These are phyloP conservation scores for Suhomyces sp. DNA, from an alignment of 805 yeast genomes.

Conservation along the genomic window DNA sequence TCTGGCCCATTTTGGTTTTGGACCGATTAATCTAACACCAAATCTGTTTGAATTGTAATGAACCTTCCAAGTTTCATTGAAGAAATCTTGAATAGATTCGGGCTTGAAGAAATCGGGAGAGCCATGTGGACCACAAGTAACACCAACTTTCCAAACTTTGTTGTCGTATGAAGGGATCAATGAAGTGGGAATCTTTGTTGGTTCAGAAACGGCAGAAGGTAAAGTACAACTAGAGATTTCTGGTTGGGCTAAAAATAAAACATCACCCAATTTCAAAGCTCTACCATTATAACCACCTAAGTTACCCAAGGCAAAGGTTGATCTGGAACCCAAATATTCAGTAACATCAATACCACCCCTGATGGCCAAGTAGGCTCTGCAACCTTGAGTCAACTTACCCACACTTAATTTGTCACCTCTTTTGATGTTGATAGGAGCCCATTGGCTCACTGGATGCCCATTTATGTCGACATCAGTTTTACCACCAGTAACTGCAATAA, in stretches of 20 bases:
- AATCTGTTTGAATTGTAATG: slow-evolving; percentile 97
- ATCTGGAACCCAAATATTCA: slow-evolving; percentile 91
- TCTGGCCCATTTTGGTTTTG: slow-evolving; percentile 97
- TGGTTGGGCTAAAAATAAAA: slow-evolving; percentile 81
- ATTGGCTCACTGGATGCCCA: slow-evolving; percentile 55
- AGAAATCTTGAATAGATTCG: slow-evolving; percentile 75
- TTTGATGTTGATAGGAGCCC: slow-evolving; percentile 68
- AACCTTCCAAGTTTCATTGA: slow-evolving; percentile 81
- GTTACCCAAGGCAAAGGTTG: slow-evolving; percentile 91
- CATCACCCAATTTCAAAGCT: slow-evolving; percentile 88
- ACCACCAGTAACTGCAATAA: slow-evolving; percentile 89
- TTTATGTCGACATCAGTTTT: slow-evolving; percentile 64
- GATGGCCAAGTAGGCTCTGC: slow-evolving; percentile 86
- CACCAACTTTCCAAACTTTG: slow-evolving; percentile 80
- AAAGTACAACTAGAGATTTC: slow-evolving; percentile 62
- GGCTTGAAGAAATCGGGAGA: slow-evolving; percentile 89
- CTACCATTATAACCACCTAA: slow-evolving; percentile 96
- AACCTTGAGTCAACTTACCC: slow-evolving; percentile 80
- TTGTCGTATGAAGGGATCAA: slow-evolving; percentile 54
- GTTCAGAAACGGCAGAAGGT: slow-evolving; percentile 71
- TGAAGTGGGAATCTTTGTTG: slow-evolving; percentile 53
- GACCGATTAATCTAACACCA: slow-evolving; percentile 92
- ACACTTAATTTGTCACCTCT: slow-evolving; percentile 77
- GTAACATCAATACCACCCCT: slow-evolving; percentile 94
- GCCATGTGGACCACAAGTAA: slow-evolving; percentile 97